These are phyloP conservation scores for Elsinoe ampelina DNA, from an alignment of 2,329 filamentous ascomycete species.

Conservation along the genomic window DNA sequence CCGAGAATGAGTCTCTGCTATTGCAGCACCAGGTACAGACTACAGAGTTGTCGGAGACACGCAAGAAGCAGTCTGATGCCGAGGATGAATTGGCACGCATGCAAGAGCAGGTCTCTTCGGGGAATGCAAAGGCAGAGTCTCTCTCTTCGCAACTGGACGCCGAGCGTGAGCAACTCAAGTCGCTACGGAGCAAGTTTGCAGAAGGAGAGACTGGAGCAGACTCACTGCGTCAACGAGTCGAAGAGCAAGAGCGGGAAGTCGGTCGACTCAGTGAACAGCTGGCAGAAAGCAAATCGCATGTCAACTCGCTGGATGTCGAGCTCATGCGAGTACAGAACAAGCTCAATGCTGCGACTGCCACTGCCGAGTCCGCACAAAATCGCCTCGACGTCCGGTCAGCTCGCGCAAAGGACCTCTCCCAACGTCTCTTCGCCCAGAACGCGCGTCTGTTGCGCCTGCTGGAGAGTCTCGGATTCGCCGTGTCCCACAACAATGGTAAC, in stretches of 20 bases:
- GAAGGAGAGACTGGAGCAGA: constrained; percentile 80
- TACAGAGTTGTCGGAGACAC: constrained; percentile 23
- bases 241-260: constrained; percentile 65
- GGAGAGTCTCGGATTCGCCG: constrained; percentile 75
- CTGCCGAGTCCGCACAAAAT: constrained; percentile 39
- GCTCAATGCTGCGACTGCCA: constrained; percentile 44
- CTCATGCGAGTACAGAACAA: constrained; percentile 60
- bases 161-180: constrained; percentile 58
- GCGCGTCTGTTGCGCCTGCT: constrained; percentile 74
- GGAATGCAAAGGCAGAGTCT: constrained; percentile 38
- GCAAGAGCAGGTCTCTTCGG: constrained; percentile 37
- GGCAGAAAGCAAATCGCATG: constrained; percentile 64
- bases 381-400: constrained; percentile 61
- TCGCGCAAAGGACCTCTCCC: constrained; percentile 73
- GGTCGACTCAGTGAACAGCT: constrained; percentile 60
- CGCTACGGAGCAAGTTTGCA: constrained; percentile 61
- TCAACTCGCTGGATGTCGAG: constrained; percentile 68
- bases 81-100: constrained; percentile 32
- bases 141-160: constrained; percentile 49
- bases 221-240: constrained; percentile 62
- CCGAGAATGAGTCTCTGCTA: constrained; percentile 37
- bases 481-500: constrained; percentile 57
- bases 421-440: constrained; percentile 72
- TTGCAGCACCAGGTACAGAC: constrained; percentile 33
- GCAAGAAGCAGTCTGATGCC: constrained; percentile 27